Base-by-base conservation (phyloP, 176 grass and related monocot species). In the Carex kokanica region DNA sequence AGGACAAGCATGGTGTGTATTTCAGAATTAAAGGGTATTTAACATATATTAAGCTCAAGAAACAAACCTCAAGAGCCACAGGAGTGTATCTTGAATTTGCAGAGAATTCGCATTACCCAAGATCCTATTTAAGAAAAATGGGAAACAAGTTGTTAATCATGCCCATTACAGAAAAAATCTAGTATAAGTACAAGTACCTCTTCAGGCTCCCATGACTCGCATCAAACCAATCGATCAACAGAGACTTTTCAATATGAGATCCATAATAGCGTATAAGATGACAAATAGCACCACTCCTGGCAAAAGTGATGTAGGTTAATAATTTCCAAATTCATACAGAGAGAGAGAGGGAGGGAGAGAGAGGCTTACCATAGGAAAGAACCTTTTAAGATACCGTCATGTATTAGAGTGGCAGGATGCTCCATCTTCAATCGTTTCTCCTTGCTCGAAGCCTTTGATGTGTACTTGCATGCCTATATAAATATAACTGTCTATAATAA, bases 31-130 rank as follows among this genome's bases (percentile, higher is more conserved):
- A 47, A 17, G 23, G 24, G 13, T 75, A 55, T 31, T 53, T 29
- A 75, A 29, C 47, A 31, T 17, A 53, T 75, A 75, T 75, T 12
- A 47, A 75, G 72, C 2, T 57, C n/a, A 12, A 60, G 81, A 79
- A 88, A 69, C 82, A 87, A 88, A 93, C 94, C 88, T 90, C 83
- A 94, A 81, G 83, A 89, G 87, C 94, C 94, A 97, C 56, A 97
- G 86, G 82, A 94, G 81, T 55, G 92, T 85, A 56, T 97, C 94
- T 64, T 97, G 88, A 68, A 88, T 91, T 78, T 90, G 85, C 62
- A 91, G 70, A 81, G 87, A 58, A 85, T 88, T 88, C 61, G 88
- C 87, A 86, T 91, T 86, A 92, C 63, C 88, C 85, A 94, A 90
- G 49, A 83, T 81, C 88, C 94, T 97, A 86, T 83, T 87, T 49